Evolutionary conservation across 1,284 basidiomycete species (phyloP).

Genomic region (Cutaneotrichosporon arboriforme): DNA sequence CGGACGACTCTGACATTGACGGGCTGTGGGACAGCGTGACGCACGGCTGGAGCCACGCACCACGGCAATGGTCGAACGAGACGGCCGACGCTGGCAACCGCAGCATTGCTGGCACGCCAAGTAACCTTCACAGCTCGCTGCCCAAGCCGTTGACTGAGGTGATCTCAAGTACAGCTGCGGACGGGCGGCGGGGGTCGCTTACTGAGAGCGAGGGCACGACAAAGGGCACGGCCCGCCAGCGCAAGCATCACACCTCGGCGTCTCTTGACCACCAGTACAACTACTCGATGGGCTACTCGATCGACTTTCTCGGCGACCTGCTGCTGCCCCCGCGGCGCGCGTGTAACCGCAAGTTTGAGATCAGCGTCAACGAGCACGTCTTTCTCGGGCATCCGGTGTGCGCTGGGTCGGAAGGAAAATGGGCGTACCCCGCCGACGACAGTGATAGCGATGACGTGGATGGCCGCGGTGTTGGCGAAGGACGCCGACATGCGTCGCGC

Average conservation of each 20-base stretch:
- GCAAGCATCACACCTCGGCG: not conserved
- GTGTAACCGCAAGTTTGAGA: constrained; percentile 92
- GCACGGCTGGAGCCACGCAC: not conserved
- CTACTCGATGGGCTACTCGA: constrained; percentile 63
- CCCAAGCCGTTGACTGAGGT: constrained; percentile 10
- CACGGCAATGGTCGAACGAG: constrained; percentile 5
- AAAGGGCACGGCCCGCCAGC: constrained; percentile 5
- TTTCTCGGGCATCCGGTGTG: constrained; percentile 94
- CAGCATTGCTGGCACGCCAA: not conserved
- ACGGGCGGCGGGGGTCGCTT: not conserved
- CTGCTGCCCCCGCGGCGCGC: constrained; percentile 71
- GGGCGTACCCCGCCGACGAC: constrained; percentile 48
- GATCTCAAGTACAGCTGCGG: not conserved
- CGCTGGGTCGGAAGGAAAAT: constrained; percentile 64
- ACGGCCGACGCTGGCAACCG: not conserved
- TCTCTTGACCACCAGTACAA: constrained; percentile 35
- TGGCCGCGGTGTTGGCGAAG: too few species aligned
- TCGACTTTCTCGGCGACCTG: constrained; percentile 73
- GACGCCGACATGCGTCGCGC: constrained; percentile 4
- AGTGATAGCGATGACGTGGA: constrained; percentile 15
- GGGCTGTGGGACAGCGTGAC: constrained; percentile 5
- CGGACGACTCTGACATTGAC: constrained; percentile 24
- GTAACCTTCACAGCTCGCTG: not conserved
- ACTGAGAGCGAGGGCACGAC: constrained; percentile 12
- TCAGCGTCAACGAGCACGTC: constrained; percentile 84